Evolutionary conservation across 352 stramenopile genomes (phyloP).

Genomic region (Thalassiosira hispida): DNA sequence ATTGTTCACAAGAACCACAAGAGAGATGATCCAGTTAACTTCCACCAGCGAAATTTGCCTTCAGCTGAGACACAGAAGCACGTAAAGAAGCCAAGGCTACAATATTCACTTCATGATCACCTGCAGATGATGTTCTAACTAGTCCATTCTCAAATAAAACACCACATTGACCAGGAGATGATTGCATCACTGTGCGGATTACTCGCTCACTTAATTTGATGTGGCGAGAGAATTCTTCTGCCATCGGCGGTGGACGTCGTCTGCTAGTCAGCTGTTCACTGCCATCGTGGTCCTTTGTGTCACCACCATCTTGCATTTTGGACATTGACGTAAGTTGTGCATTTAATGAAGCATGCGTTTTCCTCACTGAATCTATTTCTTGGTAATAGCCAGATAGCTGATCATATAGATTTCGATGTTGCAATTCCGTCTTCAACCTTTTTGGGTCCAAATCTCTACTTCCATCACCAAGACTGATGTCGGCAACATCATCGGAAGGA

Average conservation of each 20-base stretch:
- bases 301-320: constrained; percentile 1
- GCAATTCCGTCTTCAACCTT: constrained; percentile 16
- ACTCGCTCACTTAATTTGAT: constrained; percentile 52
- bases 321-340: constrained; percentile 16
- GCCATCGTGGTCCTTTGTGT: background rate
- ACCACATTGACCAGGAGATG: constrained; percentile 28
- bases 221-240: constrained; percentile 33
- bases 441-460: constrained; percentile 14
- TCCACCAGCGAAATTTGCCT: constrained; percentile 22
- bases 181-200: constrained; percentile 44
- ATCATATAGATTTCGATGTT: constrained; percentile 27
- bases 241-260: constrained; percentile 17
- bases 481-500: background rate
- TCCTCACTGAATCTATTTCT: constrained; percentile 46
- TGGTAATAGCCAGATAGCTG: constrained; percentile 30
- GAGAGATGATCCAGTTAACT: background rate
- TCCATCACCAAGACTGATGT: background rate
- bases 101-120: constrained; percentile 53
- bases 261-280: background rate
- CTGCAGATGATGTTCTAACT: constrained; percentile 24
- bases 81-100: constrained; percentile 51
- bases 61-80: constrained; percentile 43
- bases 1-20: no score
- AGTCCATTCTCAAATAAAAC: constrained; percentile 51
- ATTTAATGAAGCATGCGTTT: constrained; percentile 43